phyloP scores from a whole-genome alignment of 441 rosid species.

The Corymbia citriodora region DNA sequence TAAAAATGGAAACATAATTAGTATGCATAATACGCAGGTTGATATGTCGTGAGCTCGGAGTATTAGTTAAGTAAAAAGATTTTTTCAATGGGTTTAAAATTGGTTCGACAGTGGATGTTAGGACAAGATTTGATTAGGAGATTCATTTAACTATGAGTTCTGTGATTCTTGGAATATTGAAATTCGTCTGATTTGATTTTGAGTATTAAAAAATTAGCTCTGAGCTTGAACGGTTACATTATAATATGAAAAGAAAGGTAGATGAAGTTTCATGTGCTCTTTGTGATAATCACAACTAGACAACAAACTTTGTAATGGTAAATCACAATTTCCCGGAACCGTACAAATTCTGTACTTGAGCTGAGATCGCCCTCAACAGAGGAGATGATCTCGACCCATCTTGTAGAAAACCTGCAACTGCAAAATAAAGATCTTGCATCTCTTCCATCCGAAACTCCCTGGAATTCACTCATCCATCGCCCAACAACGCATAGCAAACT shows the following conservation, averaged over 20 bases:
- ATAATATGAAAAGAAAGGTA: neutral
- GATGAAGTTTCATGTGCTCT: neutral
- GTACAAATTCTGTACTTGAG: neutral
- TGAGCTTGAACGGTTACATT: neutral
- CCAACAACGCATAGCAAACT: neutral
- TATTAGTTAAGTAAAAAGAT: no score
- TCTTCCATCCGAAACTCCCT: neutral
- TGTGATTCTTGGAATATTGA: neutral
- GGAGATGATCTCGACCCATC: neutral
- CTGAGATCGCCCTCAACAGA: neutral
- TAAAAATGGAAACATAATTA: no score
- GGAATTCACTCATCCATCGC: neutral
- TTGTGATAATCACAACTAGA: no score
- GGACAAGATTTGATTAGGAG: neutral
- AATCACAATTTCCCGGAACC: no score
- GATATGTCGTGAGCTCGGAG: no score
- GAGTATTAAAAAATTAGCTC: neutral
- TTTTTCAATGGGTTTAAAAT: no score
- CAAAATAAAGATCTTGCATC: neutral
- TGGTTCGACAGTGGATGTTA: neutral
- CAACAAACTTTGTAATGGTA: no score
- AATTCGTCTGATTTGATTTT: neutral
- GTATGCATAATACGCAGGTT: no score
- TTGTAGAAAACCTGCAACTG: neutral
- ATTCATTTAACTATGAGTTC: neutral